phyloP scores from a whole-genome alignment of 148 eudicot genomes.

The Vaccinium macrocarpon region DNA sequence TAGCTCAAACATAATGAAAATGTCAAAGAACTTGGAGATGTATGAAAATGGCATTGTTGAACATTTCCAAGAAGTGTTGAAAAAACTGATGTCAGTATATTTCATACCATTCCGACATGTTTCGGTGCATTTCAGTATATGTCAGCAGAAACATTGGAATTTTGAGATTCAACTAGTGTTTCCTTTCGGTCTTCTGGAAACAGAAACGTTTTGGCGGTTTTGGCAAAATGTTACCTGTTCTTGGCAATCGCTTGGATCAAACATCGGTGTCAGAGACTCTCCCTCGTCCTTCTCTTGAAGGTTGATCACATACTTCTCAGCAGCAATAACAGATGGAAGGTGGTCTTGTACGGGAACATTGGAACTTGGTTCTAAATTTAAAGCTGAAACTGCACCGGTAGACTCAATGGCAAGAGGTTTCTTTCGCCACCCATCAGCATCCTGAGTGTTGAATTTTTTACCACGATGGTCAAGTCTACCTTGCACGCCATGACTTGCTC shows the following conservation, averaged over 20 bases:
- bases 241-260: slow-evolving; percentile 56
- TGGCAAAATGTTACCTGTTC: slow-evolving; percentile 37
- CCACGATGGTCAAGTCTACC: slow-evolving; percentile 43
- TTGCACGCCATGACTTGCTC: slow-evolving; percentile 45
- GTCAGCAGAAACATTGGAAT: not conserved
- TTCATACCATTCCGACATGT: not conserved
- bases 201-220: not conserved
- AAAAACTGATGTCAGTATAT: not conserved
- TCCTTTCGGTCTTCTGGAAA: not conserved
- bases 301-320: slow-evolving; percentile 30
- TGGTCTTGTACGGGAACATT: slow-evolving; percentile 28
- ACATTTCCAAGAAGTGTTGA: not conserved
- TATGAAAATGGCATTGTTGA: not conserved
- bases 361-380: slow-evolving; percentile 32
- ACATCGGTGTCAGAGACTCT: slow-evolving; percentile 28
- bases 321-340: slow-evolving; percentile 26
- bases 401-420: slow-evolving; percentile 38
- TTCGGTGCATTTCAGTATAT: not conserved
- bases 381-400: slow-evolving; percentile 22
- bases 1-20: not conserved
- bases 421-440: slow-evolving; percentile 57
- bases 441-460: slow-evolving; percentile 47
- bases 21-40: not conserved
- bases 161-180: not conserved
- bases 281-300: slow-evolving; percentile 38